A percentile compares a stretch with the other conserved stretches of the same genome.
phyloP scores from a whole-genome alignment of 345 rosid species.

The Balakata baccata region DNA sequence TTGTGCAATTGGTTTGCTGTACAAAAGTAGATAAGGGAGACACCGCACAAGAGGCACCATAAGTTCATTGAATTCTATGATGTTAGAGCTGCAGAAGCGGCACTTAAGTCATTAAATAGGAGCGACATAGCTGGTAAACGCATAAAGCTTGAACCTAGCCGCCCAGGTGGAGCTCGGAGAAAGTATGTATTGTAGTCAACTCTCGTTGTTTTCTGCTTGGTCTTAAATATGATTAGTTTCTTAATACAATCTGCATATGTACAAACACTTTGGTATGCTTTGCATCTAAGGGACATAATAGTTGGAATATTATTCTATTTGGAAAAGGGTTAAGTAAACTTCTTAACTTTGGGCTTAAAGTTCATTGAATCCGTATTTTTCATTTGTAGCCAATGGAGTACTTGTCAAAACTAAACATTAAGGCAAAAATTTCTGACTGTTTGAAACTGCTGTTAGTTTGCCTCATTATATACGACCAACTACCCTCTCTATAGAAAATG shows the following conservation, averaged over 20 bases:
- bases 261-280: background rate
- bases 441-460: background rate
- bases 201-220: background rate
- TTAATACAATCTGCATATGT: background rate
- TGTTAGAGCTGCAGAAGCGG: conserved; percentile 76
- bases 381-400: background rate
- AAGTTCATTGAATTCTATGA: conserved; percentile 79
- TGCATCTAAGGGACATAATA: background rate
- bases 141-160: conserved; percentile 82
- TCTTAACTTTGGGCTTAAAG: background rate
- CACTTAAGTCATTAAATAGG: conserved; percentile 64
- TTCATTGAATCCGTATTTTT: background rate
- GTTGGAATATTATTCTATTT: background rate
- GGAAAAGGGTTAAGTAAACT: background rate
- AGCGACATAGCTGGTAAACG: conserved; percentile 82
- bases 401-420: background rate
- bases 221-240: background rate
- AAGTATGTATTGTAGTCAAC: conserved; percentile 19
- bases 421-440: background rate
- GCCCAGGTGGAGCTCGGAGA: conserved; percentile 80
- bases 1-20: conserved; percentile 25
- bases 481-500: too few species aligned
- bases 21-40: conserved; percentile 69
- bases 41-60: conserved; percentile 81
- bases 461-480: too few species aligned